Conservation (phyloP, 768 basidiomycete genomes). For the Podaxis carcinomalis region DNA sequence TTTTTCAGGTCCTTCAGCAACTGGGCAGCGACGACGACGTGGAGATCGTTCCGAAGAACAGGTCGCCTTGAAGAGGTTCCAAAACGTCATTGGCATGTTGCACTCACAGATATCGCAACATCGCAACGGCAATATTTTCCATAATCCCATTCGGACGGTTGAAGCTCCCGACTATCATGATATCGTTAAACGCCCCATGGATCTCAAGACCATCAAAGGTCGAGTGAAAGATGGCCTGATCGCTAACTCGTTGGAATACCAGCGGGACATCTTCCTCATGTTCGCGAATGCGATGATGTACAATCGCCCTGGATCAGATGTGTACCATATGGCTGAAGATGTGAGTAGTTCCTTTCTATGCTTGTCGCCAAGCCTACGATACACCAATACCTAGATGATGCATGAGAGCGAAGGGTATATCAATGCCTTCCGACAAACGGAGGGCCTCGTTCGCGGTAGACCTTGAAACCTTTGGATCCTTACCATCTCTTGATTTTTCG, state of each 20-base stretch:
- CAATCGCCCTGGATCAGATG: constrained; percentile 80
- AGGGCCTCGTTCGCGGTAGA: constrained; percentile 46
- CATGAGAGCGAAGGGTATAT: constrained; percentile 29
- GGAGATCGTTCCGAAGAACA: constrained; percentile 42
- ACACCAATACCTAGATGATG: constrained; percentile 24
- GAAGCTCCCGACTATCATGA: constrained; percentile 92
- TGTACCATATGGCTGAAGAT: constrained; percentile 89
- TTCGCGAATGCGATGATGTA: constrained; percentile 99
- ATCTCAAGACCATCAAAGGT: constrained; percentile 89
- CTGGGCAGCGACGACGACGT: background rate
- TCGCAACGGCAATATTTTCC: constrained; percentile 86
- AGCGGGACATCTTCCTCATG: constrained; percentile 88
- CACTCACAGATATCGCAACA: constrained; percentile 82
- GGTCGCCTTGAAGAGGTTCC: constrained; percentile 67
- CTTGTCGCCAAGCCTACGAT: background rate
- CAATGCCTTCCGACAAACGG: constrained; percentile 66
- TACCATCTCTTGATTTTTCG: background rate
- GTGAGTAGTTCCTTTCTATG: constrained; percentile 39
- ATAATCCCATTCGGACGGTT: constrained; percentile 81
- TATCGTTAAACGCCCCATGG: constrained; percentile 93
- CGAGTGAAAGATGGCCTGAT: constrained; percentile 82
- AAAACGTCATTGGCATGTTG: constrained; percentile 76
- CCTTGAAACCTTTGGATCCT: constrained; percentile 3
- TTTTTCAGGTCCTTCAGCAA: constrained; percentile 8
- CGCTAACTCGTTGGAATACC: constrained; percentile 78